A percentile compares a stretch with the other conserved stretches of the same genome.
Conservation (phyloP, 2,329 filamentous ascomycete species). For the Fusarium cyanostomum region DNA sequence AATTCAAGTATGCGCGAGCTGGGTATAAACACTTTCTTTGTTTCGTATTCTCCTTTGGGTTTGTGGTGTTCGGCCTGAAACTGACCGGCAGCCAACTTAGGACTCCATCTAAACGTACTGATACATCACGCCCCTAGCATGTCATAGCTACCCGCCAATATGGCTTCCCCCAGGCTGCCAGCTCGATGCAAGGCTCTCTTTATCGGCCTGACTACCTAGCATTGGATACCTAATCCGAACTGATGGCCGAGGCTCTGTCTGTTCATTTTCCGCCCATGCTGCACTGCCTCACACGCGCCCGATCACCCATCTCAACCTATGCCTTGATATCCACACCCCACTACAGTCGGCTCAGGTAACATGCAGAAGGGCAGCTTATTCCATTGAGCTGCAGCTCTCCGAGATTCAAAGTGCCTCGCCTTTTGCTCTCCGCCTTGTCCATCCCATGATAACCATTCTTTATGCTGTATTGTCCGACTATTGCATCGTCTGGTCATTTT, state of each 20-base stretch:
- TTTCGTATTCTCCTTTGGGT: too few relatives aligned
- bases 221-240: too few relatives aligned
- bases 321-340: slow-evolving; percentile 4
- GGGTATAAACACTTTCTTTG: too few relatives aligned
- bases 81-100: slow-evolving; percentile 2
- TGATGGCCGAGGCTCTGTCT: too few relatives aligned
- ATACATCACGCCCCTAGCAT: too few relatives aligned
- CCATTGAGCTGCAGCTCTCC: slow-evolving; percentile 5
- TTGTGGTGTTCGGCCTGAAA: slow-evolving; percentile 1
- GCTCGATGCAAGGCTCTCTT: neutral
- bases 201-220: too few relatives aligned
- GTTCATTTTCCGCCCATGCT: too few relatives aligned
- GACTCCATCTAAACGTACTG: neutral
- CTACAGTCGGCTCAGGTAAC: slow-evolving; percentile 2
- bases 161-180: neutral
- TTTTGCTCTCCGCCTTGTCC: neutral
- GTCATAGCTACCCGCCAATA: too few relatives aligned
- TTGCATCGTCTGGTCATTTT: neutral
- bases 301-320: neutral
- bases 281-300: neutral
- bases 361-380: neutral
- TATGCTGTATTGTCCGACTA: neutral
- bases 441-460: neutral
- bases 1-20: too few relatives aligned
- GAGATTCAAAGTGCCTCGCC: slow-evolving; percentile 12